These are phyloP conservation scores for Nemania sp. DNA, from an alignment of 2,329 filamentous ascomycete genomes.

Conservation along the genomic window DNA sequence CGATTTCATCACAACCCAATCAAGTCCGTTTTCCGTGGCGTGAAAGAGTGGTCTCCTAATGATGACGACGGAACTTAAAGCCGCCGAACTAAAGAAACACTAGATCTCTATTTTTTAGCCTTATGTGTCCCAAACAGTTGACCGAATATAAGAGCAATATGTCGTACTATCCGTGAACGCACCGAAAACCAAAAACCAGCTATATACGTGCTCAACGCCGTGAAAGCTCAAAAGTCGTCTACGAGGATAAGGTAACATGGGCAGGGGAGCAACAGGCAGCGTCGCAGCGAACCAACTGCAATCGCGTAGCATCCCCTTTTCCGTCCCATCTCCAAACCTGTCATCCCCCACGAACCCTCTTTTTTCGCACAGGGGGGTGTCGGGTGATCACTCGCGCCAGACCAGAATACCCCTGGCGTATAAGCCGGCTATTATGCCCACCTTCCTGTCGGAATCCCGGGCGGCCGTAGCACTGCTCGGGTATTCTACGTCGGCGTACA, in stretches of 20 bases:
- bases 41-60: background rate
- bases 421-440: constrained; percentile 54
- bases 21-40: background rate
- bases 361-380: background rate
- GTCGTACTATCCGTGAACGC: background rate
- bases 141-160: background rate
- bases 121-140: background rate
- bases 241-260: background rate
- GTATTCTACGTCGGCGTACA: constrained; percentile 53
- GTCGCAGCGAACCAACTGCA: background rate
- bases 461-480: constrained; percentile 53
- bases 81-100: background rate
- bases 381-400: constrained; percentile 42
- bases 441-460: constrained; percentile 47
- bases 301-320: background rate
- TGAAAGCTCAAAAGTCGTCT: background rate
- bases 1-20: constrained; percentile 7
- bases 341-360: background rate
- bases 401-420: constrained; percentile 54
- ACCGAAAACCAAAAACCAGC: background rate
- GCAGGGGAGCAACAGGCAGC: background rate
- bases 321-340: background rate
- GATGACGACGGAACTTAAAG: background rate
- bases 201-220: background rate
- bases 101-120: background rate